Percentiles rank a stretch among this genome's conserved stretches.
phyloP scores from a whole-genome alignment of 768 basidiomycete species.

The Suillus decipiens region DNA sequence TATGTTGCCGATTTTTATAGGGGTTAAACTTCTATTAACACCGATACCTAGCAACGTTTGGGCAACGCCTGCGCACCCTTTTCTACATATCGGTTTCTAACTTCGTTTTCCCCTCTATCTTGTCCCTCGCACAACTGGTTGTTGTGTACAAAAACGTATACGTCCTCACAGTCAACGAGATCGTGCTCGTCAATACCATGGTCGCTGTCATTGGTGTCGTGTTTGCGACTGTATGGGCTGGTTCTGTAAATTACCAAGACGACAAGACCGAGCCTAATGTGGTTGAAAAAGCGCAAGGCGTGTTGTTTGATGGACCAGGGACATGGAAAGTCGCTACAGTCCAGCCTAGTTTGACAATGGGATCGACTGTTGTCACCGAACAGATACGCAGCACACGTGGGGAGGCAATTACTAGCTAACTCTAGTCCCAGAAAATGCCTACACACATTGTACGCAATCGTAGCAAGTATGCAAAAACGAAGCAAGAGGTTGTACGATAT shows the following conservation, averaged over 20 bases:
- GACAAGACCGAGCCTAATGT: neutral
- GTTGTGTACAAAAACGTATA: slow-evolving; percentile 6
- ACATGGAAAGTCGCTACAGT: slow-evolving; percentile 2
- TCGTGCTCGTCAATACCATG: slow-evolving; percentile 28
- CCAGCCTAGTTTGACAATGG: neutral
- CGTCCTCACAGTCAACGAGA: slow-evolving; percentile 7
- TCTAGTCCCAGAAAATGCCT: neutral
- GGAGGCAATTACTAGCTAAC: neutral
- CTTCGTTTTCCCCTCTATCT: slow-evolving; percentile 40
- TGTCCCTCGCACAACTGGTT: slow-evolving; percentile 35
- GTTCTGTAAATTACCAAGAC: slow-evolving; percentile 8
- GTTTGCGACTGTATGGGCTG: slow-evolving; percentile 38
- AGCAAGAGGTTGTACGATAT: neutral
- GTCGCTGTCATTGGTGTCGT: slow-evolving; percentile 39
- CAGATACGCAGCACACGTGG: neutral
- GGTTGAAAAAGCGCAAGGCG: neutral
- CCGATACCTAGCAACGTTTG: slow-evolving; percentile 7
- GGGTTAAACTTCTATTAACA: neutral
- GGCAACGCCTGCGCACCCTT: slow-evolving; percentile 30
- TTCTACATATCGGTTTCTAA: slow-evolving; percentile 40
- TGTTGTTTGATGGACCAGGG: neutral
- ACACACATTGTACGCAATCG: neutral
- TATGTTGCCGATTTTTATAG: neutral
- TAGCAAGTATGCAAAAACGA: neutral
- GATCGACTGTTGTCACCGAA: neutral